These are phyloP conservation scores for Chaetomium globosum DNA, from an alignment of 2,329 filamentous ascomycete species.

Conservation along the genomic window DNA sequence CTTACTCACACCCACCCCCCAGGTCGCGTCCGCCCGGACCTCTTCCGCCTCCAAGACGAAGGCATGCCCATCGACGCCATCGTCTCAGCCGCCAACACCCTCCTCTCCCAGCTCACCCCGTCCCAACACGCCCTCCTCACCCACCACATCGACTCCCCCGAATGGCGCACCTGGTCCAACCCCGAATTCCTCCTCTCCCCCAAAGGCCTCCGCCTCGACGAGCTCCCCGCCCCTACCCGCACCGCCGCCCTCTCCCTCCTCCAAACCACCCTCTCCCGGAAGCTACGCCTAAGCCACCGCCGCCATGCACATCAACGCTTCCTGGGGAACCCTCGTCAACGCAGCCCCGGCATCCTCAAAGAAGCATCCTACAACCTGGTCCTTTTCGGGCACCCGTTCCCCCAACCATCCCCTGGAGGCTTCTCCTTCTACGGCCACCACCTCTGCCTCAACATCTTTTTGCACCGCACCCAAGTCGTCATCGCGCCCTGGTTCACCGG, in stretches of 20 bases:
- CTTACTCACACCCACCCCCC: neutral
- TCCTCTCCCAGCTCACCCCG: constrained; percentile 52
- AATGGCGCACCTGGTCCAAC: constrained; percentile 73
- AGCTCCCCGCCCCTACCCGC: constrained; percentile 49
- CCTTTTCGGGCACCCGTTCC: constrained; percentile 68
- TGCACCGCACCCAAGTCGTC: constrained; percentile 66
- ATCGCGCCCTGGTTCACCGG: constrained; percentile 77
- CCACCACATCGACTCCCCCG: constrained; percentile 68
- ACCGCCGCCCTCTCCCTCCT: constrained; percentile 59
- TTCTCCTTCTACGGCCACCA: constrained; percentile 79
- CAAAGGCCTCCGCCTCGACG: constrained; percentile 72
- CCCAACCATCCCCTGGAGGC: constrained; percentile 64
- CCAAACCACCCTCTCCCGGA: constrained; percentile 61
- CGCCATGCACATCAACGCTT: constrained; percentile 76
- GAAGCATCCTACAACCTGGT: constrained; percentile 76
- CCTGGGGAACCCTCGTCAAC: constrained; percentile 68
- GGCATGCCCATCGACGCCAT: constrained; percentile 61
- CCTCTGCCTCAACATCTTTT: constrained; percentile 71
- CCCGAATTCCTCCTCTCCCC: constrained; percentile 71
- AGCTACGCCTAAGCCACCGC: constrained; percentile 70
- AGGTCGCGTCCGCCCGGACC: constrained; percentile 55
- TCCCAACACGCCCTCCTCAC: constrained; percentile 53
- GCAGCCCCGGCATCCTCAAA: constrained; percentile 67
- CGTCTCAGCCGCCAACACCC: constrained; percentile 51
- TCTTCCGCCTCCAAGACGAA: constrained; percentile 66